phyloP scores from a whole-genome alignment of 2,329 filamentous ascomycete species.

The Aspergillus sp. region DNA sequence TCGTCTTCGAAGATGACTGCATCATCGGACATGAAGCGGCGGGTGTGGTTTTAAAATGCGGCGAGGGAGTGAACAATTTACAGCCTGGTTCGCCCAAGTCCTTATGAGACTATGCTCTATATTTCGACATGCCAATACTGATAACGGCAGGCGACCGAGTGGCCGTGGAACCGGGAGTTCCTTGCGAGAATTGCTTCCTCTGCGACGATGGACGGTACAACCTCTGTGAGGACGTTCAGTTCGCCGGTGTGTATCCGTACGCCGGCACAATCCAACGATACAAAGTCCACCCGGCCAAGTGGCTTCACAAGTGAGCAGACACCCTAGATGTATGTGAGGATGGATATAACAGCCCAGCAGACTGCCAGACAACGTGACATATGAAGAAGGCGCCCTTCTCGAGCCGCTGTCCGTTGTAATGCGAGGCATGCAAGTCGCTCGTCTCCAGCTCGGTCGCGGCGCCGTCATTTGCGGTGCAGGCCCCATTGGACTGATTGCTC shows the following conservation, averaged over 20 bases:
- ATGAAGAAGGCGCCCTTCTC: constrained; percentile 61
- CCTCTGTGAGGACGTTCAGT: constrained; percentile 62
- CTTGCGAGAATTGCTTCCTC: constrained; percentile 61
- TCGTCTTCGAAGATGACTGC: constrained; percentile 63
- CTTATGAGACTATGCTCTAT: no score
- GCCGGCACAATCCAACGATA: constrained; percentile 61
- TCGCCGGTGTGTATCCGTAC: constrained; percentile 62
- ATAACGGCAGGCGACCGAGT: constrained; percentile 57
- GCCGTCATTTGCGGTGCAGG: constrained; percentile 62
- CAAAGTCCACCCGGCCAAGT: constrained; percentile 62
- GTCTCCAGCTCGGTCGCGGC: constrained; percentile 56
- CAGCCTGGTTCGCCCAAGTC: constrained; percentile 39
- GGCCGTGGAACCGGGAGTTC: constrained; percentile 65
- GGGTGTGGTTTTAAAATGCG: constrained; percentile 59
- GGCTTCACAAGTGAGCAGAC: constrained; percentile 47
- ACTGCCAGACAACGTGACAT: constrained; percentile 58
- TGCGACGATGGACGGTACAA: constrained; percentile 63
- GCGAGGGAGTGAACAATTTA: constrained; percentile 55
- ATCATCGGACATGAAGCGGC: constrained; percentile 67
- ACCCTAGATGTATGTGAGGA: no score
- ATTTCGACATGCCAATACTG: no score
- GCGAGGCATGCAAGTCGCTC: constrained; percentile 57
- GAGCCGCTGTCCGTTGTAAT: constrained; percentile 65
- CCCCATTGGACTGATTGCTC: constrained; percentile 62
- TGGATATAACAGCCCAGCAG: constrained; percentile 19